A percentile compares a stretch with the other conserved stretches of the same genome.
Conservation (phyloP, 345 rosid species). For the Citropsis articulata region DNA sequence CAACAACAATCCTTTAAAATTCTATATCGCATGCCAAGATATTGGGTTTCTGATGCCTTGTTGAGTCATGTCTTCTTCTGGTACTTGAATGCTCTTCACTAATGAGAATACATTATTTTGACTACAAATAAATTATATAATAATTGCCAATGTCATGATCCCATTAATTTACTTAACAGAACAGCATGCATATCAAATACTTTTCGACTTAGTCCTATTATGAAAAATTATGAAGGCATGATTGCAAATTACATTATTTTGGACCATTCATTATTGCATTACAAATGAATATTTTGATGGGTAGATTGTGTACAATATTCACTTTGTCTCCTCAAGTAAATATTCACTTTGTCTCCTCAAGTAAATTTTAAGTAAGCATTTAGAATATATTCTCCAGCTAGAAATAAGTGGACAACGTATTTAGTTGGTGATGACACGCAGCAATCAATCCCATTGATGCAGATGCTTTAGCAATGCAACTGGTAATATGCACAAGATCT, state of each 20-base stretch:
- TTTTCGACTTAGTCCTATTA: background rate
- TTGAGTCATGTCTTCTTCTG: background rate
- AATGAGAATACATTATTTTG: background rate
- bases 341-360: background rate
- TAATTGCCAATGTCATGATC: background rate
- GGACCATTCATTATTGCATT: background rate
- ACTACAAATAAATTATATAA: background rate
- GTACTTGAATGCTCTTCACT: constrained; percentile 9
- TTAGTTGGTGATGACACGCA: background rate
- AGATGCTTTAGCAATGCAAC: constrained; percentile 23
- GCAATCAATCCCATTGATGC: constrained; percentile 3
- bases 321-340: background rate
- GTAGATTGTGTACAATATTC: background rate
- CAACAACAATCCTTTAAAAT: constrained; percentile 9
- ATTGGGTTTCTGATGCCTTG: constrained; percentile 27
- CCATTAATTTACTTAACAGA: background rate
- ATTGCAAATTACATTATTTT: background rate
- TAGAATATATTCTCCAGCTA: constrained; percentile 20
- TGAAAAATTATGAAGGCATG: background rate
- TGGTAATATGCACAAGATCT: background rate
- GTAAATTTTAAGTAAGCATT: background rate
- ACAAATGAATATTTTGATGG: background rate
- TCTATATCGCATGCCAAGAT: constrained; percentile 13
- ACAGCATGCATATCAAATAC: background rate
- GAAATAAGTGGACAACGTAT: background rate